Evolutionary conservation across 2,329 filamentous ascomycete genomes (phyloP), one percentile per base, ranked within the genome.

Genomic region (Diaporthe citrichinensis): DNA sequence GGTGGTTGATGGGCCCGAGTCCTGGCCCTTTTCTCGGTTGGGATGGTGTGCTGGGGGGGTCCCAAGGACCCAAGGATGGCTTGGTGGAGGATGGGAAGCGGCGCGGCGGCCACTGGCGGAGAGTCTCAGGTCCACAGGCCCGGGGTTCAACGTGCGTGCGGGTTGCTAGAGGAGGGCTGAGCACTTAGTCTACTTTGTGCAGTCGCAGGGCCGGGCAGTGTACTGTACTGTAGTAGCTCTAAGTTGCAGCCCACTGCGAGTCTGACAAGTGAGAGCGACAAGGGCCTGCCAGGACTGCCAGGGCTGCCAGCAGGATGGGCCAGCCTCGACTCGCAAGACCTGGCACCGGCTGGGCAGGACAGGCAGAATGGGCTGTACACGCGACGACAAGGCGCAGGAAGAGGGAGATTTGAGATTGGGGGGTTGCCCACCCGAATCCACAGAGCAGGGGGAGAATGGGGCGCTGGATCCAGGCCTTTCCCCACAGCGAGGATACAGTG

Each of bases 351-450:
- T 57, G 71, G 49, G 71, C 71, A 65, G 23, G 41, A 39, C 20
- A 25, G 34, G 58, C 36, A 44, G 41, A n/a, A 59, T 39, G 6
- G 39, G 28, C 41, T 39, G 44, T 55, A 73, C 49, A 65, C 59
- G 59, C 59, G 59, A 46, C 59, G 59, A 62, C 59, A 71, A 58
- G 68, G 51, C 53, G 53, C 49, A 71, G 68, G 49, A 39, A 39
- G 65, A 68, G 65, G 65, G 65, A 68, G 65, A 68, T 53, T 68
- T 68, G 65, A 53, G 65, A 68, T 68, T 68, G 46, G 62, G 62
- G 62, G 65, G 65, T 68, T 68, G 65, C 7, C 65, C 65, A 68
- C 65, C 28, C 31, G 65, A 68, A 53, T 68, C 65, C 65, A 68
- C 65, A 51, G 65, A 68, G 46, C 46, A 68, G 46, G 65, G 28